Conservation (phyloP, 116 monocot species). For the Dioscorea cayenensis region DNA sequence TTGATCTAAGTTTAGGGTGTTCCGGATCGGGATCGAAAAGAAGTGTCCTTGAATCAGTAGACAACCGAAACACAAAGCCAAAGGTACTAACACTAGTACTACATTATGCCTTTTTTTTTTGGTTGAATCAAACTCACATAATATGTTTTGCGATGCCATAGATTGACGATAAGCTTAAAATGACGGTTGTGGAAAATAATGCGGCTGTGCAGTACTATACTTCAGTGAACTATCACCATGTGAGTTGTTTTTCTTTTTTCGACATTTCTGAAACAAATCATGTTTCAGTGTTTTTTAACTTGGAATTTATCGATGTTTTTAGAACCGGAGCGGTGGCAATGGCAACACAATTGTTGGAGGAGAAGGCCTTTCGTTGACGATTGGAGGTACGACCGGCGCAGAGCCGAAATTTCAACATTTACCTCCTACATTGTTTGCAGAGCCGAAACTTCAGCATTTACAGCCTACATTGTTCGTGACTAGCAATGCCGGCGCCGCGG, state of each 20-base stretch:
- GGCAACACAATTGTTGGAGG: conserved; percentile 3
- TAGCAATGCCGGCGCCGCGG: conserved; percentile 21
- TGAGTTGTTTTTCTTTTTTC: background rate
- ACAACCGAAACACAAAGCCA: conserved; percentile 14
- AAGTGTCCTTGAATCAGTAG: conserved; percentile 16
- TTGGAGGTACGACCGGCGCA: background rate
- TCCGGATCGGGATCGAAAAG: conserved; percentile 38
- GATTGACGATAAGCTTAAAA: conserved; percentile 28
- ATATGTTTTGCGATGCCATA: background rate
- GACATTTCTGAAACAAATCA: no score
- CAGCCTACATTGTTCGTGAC: no score
- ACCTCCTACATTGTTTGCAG: no score
- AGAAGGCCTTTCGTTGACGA: conserved; percentile 15
- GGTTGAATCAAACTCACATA: no score
- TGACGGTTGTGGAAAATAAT: conserved; percentile 11
- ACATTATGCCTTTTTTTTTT: no score
- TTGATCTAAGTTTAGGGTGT: conserved; percentile 70
- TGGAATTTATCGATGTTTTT: background rate
- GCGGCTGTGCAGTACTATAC: background rate
- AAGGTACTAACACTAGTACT: conserved; percentile 23
- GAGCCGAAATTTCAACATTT: no score
- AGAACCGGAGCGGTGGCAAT: conserved; percentile 9
- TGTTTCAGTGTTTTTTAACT: background rate
- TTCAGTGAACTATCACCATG: background rate
- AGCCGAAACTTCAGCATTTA: no score